Percentiles rank a stretch among this genome's conserved stretches.
Evolutionary conservation across 768 basidiomycete species (phyloP).

Genomic region (Coprinopsis sp.): DNA sequence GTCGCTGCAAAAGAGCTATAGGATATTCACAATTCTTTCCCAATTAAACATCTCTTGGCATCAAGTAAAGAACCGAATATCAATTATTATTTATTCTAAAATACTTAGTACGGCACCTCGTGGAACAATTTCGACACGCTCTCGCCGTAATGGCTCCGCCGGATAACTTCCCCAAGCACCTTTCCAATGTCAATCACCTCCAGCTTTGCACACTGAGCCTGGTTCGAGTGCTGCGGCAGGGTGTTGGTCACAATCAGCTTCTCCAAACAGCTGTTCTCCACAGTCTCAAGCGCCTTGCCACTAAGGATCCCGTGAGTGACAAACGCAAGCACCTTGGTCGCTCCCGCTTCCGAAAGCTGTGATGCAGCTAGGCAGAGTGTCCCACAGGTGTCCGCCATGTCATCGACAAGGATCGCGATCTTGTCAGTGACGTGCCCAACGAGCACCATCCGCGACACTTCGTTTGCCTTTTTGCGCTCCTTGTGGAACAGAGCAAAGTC

Average conservation of each 20-base stretch:
- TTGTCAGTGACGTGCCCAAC: conserved; percentile 93
- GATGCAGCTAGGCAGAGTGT: conserved; percentile 89
- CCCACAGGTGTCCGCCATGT: conserved; percentile 97
- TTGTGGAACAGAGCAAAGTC: conserved; percentile 99
- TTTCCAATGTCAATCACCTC: conserved; percentile 94
- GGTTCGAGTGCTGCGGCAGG: conserved; percentile 82
- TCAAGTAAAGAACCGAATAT: conserved; percentile 12
- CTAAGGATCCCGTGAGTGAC: conserved; percentile 96
- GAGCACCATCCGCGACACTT: conserved; percentile 91
- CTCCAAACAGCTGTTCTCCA: conserved; percentile 73
- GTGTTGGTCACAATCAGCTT: conserved; percentile 99
- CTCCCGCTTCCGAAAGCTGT: conserved; percentile 87
- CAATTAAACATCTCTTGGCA: conserved; percentile 18
- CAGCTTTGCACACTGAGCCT: conserved; percentile 67
- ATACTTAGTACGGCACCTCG: conserved; percentile 78
- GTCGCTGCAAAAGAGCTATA: conserved; percentile 4
- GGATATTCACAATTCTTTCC: conserved; percentile 9
- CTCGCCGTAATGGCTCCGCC: conserved; percentile 96
- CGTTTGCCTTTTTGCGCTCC: conserved; percentile 95
- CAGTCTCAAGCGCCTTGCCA: conserved; percentile 75
- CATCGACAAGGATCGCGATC: conserved; percentile 92
- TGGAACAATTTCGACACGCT: conserved; percentile 86
- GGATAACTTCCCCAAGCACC: conserved; percentile 93
- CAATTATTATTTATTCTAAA: conserved; percentile 16
- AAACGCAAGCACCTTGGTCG: conserved; percentile 79